Evolutionary conservation across 2,329 filamentous ascomycete species (phyloP).

Genomic region (Coniochaeta hoffmannii): DNA sequence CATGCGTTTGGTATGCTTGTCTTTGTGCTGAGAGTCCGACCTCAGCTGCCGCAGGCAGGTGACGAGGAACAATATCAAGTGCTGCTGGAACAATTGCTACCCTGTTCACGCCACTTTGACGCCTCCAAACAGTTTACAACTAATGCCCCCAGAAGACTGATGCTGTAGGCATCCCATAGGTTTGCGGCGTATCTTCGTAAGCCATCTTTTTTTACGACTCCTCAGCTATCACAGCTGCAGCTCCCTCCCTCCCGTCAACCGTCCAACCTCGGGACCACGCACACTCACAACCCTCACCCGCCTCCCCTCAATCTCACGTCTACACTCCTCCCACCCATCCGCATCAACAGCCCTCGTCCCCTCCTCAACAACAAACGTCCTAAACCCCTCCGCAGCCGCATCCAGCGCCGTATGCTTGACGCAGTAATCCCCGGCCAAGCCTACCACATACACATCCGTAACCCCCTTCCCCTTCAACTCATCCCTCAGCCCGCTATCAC

Average conservation of each 20-base stretch:
- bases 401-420: constrained; percentile 77
- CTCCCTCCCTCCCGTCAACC: constrained; percentile 24
- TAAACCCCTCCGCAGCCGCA: constrained; percentile 67
- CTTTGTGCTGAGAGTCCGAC: too few relatives aligned
- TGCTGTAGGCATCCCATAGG: too few relatives aligned
- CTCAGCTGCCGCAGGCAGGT: too few relatives aligned
- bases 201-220: too few relatives aligned
- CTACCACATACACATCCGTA: constrained; percentile 78
- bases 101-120: too few relatives aligned
- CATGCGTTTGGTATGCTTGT: too few relatives aligned
- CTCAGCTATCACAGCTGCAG: not conserved
- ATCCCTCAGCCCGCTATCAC: constrained; percentile 55
- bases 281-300: constrained; percentile 58
- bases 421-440: constrained; percentile 84
- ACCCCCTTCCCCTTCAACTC: constrained; percentile 50
- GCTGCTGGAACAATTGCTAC: too few relatives aligned
- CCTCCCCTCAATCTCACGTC: constrained; percentile 42
- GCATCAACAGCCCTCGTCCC: constrained; percentile 67
- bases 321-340: constrained; percentile 46
- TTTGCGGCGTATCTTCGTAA: too few relatives aligned
- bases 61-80: too few relatives aligned
- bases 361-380: constrained; percentile 69
- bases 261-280: constrained; percentile 47
- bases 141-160: too few relatives aligned
- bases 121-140: too few relatives aligned